Conservation (phyloP, 1,284 basidiomycete species). For the Moniliella sp. region DNA sequence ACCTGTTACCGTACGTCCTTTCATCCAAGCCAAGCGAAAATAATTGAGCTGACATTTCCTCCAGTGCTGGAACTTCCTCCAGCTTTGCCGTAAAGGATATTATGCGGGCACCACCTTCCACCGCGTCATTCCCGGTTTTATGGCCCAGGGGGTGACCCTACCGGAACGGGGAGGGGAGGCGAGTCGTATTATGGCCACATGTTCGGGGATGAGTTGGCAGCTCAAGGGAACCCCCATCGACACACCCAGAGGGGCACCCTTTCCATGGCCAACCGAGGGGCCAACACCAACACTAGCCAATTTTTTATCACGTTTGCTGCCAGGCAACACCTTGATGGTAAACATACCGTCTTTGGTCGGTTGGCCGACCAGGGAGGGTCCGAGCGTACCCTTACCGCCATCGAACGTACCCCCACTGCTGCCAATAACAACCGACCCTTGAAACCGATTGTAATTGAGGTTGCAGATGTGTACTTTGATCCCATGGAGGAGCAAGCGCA, state of each 20-base stretch:
- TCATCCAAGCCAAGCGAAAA: neutral
- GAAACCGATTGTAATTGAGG: conserved; percentile 47
- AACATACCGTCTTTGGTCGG: conserved; percentile 76
- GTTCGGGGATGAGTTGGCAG: conserved; percentile 72
- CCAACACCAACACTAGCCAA: conserved; percentile 22
- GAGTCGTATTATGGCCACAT: conserved; percentile 82
- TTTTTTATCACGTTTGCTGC: conserved; percentile 24
- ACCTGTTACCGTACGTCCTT: conserved; percentile 53
- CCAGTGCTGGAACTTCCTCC: conserved; percentile 70
- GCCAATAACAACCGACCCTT: conserved; percentile 64
- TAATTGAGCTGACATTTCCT: neutral
- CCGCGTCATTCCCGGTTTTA: conserved; percentile 82
- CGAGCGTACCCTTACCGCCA: conserved; percentile 46
- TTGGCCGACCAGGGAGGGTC: conserved; percentile 75
- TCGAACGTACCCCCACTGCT: conserved; percentile 61
- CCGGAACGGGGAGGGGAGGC: conserved; percentile 79
- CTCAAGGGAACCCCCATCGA: conserved; percentile 12
- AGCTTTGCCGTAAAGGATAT: conserved; percentile 46
- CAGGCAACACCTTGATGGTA: conserved; percentile 50
- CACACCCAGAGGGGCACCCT: conserved; percentile 18
- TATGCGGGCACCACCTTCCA: conserved; percentile 75
- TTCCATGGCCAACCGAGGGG: conserved; percentile 29
- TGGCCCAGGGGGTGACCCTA: conserved; percentile 95
- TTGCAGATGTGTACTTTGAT: conserved; percentile 16
- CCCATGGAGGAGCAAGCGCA: conserved; percentile 19